phyloP scores from a whole-genome alignment of 768 basidiomycete genomes.

The Suillus lakei region DNA sequence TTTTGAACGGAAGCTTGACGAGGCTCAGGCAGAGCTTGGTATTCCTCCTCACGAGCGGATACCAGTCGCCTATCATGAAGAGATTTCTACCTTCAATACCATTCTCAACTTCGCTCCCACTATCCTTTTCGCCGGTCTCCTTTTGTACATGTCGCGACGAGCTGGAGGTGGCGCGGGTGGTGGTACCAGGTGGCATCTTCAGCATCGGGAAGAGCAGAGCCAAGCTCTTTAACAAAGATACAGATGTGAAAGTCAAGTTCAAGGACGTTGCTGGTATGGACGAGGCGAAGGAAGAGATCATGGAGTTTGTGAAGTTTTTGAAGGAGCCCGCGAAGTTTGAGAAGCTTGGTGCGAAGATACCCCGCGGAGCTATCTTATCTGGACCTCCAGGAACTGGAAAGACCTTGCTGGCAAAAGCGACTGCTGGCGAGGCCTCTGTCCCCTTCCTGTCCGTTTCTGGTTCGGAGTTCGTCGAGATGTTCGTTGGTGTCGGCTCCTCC shows the following conservation, averaged over 20 bases:
- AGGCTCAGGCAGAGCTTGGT: constrained; percentile 89
- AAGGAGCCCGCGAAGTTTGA: constrained; percentile 96
- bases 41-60: constrained; percentile 93
- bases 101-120: constrained; percentile 95
- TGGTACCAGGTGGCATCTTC: constrained; percentile 89
- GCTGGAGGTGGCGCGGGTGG: constrained; percentile 63
- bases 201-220: constrained; percentile 96
- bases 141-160: constrained; percentile 85
- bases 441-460: constrained; percentile 99
- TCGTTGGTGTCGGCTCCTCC: constrained; percentile 98
- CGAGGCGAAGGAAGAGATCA: constrained; percentile 99
- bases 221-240: constrained; percentile 96
- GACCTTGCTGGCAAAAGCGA: constrained; percentile 96
- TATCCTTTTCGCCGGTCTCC: constrained; percentile 84
- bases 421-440: constrained; percentile 96
- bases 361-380: constrained; percentile 91
- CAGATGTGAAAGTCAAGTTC: constrained; percentile 91
- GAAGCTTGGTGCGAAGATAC: constrained; percentile 96
- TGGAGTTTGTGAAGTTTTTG: constrained; percentile 99
- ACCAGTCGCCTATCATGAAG: constrained; percentile 96
- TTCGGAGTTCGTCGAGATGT: constrained; percentile 99
- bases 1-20: constrained; percentile 94
- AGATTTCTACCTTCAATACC: constrained; percentile 83
- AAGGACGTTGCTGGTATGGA: constrained; percentile 99
- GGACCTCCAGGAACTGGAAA: constrained; percentile 99